Evolutionary conservation across 306 rosid genomes (phyloP).

Genomic region (Prunus fruticosa): DNA sequence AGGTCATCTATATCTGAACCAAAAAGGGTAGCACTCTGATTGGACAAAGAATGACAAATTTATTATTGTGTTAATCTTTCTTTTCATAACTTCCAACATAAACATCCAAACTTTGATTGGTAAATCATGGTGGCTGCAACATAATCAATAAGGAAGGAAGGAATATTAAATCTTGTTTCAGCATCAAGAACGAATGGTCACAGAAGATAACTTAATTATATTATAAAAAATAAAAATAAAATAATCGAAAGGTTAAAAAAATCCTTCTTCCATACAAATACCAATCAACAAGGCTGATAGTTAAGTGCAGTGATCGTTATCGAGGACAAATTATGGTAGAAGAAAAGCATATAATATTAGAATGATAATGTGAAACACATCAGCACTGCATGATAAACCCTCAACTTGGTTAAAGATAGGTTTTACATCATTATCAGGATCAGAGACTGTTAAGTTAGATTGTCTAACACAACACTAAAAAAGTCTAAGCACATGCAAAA

Average conservation of each 20-base stretch:
- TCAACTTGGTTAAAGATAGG: neutral
- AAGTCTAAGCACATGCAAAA: neutral
- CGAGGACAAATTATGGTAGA: neutral
- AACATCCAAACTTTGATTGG: neutral
- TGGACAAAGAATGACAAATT: neutral
- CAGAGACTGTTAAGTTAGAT: neutral
- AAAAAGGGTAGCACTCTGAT: too few relatives aligned
- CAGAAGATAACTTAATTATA: neutral
- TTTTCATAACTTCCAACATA: neutral
- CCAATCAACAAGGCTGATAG: neutral
- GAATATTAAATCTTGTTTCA: neutral
- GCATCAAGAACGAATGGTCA: neutral
- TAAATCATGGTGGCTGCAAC: neutral
- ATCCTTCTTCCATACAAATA: neutral
- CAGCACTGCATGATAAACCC: neutral
- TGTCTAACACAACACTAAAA: neutral
- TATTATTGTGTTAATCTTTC: neutral
- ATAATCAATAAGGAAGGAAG: neutral
- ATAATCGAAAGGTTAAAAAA: neutral
- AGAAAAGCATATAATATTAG: neutral
- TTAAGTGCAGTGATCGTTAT: neutral
- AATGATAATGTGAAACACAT: slow-evolving; percentile 8
- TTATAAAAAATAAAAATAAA: neutral
- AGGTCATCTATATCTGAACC: too few relatives aligned
- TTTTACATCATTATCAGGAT: neutral